Evolutionary conservation across 2,329 filamentous ascomycete genomes (phyloP).

Genomic region (Apiospora kogelbergensis): DNA sequence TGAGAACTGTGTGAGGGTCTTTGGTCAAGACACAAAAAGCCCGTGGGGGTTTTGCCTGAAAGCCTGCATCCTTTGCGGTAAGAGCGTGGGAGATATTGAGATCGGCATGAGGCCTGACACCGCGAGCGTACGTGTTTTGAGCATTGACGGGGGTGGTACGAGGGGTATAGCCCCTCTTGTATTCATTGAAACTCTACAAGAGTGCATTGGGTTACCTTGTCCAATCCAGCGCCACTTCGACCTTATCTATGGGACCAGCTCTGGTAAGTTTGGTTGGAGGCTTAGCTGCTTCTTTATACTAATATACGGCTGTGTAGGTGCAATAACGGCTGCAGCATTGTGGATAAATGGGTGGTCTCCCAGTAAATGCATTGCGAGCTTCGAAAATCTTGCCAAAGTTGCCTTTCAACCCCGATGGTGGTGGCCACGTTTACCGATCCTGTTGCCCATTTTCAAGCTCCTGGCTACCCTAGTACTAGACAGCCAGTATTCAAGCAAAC

Average conservation of each 20-base stretch:
- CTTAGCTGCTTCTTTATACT: background rate
- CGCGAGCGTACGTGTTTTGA: conserved; percentile 31
- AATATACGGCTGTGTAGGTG: background rate
- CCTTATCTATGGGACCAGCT: conserved; percentile 24
- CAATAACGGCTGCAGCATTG: conserved; percentile 9
- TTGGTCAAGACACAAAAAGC: conserved; percentile 19
- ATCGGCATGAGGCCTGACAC: conserved; percentile 32
- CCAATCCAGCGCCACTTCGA: conserved; percentile 26
- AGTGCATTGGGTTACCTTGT: conserved; percentile 18
- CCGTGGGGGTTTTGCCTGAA: conserved; percentile 25
- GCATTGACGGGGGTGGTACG: conserved; percentile 35
- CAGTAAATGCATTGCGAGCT: conserved; percentile 3
- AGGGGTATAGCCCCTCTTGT: conserved; percentile 24
- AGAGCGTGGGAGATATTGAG: conserved; percentile 15
- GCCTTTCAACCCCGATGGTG: conserved; percentile 4
- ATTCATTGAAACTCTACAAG: conserved; percentile 22
- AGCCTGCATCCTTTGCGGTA: conserved; percentile 30
- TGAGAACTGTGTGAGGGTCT: conserved; percentile 31
- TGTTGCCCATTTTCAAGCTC: conserved; percentile 13
- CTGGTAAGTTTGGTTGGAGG: conserved; percentile 17
- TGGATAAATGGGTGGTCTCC: background rate
- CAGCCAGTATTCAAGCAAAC: background rate
- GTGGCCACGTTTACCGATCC: conserved; percentile 8
- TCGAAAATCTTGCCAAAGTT: background rate
- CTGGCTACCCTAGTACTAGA: background rate